Evolutionary conservation across 2,329 filamentous ascomycete genomes (phyloP).

Genomic region (Curvularia lunata): DNA sequence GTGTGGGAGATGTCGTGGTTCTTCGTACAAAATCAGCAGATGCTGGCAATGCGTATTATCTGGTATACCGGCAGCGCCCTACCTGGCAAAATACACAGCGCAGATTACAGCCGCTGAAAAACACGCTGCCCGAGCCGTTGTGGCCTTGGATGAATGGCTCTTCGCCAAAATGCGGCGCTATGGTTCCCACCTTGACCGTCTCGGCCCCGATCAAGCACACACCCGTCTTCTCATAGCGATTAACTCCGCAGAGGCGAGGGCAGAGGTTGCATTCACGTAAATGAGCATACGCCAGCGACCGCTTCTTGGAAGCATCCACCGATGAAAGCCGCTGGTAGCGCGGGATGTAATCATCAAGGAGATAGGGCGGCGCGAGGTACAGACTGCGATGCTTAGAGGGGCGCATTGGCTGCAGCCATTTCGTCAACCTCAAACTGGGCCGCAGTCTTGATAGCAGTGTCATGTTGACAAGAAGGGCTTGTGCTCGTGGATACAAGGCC

Average conservation of each 20-base stretch:
- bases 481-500: background rate
- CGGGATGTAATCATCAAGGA: slow-evolving; percentile 75
- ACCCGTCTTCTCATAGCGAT: slow-evolving; percentile 79
- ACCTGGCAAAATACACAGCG: slow-evolving; percentile 64
- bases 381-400: slow-evolving; percentile 42
- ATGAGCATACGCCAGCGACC: slow-evolving; percentile 75
- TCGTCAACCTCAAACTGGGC: slow-evolving; percentile 15
- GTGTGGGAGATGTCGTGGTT: slow-evolving; percentile 85
- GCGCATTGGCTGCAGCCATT: background rate
- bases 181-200: slow-evolving; percentile 79
- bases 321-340: slow-evolving; percentile 73
- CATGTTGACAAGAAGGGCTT: background rate
- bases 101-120: slow-evolving; percentile 79
- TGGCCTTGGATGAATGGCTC: slow-evolving; percentile 83
- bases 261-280: slow-evolving; percentile 82
- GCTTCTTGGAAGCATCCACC: slow-evolving; percentile 73
- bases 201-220: slow-evolving; percentile 77
- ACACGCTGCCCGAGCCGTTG: slow-evolving; percentile 79
- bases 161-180: slow-evolving; percentile 83
- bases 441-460: slow-evolving; percentile 19
- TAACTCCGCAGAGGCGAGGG: slow-evolving; percentile 76
- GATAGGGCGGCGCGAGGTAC: slow-evolving; percentile 67
- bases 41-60: background rate
- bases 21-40: background rate
- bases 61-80: background rate